phyloP scores from a whole-genome alignment of 208 protist species.

The Wallacemonas sp. region DNA sequence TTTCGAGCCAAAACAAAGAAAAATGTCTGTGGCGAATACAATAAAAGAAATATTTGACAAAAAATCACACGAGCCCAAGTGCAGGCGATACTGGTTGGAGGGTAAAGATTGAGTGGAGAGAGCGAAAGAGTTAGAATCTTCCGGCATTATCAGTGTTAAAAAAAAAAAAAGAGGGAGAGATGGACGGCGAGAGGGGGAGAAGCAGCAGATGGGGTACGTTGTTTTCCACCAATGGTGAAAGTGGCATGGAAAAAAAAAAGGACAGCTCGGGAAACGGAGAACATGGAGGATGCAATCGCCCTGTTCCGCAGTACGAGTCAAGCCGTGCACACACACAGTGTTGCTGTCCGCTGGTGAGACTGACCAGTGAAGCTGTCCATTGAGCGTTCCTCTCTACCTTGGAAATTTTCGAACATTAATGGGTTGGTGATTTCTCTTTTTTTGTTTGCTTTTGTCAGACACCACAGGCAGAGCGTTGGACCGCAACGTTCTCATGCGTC shows the following conservation, averaged over 20 bases:
- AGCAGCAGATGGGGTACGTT: neutral
- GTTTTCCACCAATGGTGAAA: neutral
- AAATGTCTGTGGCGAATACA: slow-evolving; percentile 12
- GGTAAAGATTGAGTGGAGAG: neutral
- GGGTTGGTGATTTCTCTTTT: neutral
- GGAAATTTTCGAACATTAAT: neutral
- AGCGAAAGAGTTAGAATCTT: neutral
- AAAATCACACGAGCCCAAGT: neutral
- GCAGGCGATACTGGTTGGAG: too few relatives aligned
- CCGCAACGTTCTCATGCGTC: neutral
- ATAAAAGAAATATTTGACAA: neutral
- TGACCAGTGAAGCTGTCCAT: too few relatives aligned
- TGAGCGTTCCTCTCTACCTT: too few relatives aligned
- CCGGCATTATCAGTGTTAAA: neutral
- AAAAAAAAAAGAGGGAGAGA: neutral
- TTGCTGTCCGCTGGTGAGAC: too few relatives aligned
- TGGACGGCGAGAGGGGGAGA: neutral
- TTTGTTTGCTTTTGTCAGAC: too few relatives aligned
- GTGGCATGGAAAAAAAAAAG: too few relatives aligned
- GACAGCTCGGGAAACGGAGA: too few relatives aligned
- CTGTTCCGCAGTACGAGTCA: too few relatives aligned
- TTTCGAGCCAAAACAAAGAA: slow-evolving; percentile 7
- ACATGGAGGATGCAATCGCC: too few relatives aligned
- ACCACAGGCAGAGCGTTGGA: too few relatives aligned
- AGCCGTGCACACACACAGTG: too few relatives aligned